Base-by-base conservation (phyloP, 1,284 basidiomycete species). In the Fistulinella cinereoalba region DNA sequence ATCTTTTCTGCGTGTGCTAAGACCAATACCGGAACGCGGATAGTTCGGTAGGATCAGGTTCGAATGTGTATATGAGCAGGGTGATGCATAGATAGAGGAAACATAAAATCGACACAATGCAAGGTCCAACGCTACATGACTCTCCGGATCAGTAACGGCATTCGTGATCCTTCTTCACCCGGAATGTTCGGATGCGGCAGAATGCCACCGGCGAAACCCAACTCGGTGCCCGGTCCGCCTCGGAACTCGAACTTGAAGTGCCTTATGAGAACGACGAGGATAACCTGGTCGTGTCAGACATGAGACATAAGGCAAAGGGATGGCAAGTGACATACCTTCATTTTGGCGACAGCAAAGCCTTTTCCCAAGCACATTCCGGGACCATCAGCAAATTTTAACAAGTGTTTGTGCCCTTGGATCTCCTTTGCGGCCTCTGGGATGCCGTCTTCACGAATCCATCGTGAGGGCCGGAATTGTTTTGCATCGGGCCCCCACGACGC, bases 311-410 rank as follows among this genome's bases (percentile, higher is more conserved):
- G 12, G 12, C 12, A 29, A 3, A 3, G n/a, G 28, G 11, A 13
- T 29, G 11, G 11, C 25, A 27, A 29, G n/a, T n/a, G 12, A 24
- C 21, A 1, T 22, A 58, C 56, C 50, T 67, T 58, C 24, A 58
- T 28, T 27, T 76, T 73, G 0, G 70, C 54, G 8, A 76, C 29
- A 0, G 75, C 70, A 51, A 78, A 74, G 10, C 60, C 58, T 46
- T 65, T 74, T 6, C 75, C 76, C 1, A 75, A 48, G 52, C 75
- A 78, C 22, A 62, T 68, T 42, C 74, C 67, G 1, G 76, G 72
- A 4, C 78, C 77, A 54, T 74, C 74, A 0, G 69, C 65, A 46
- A 80, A 80, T 1, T 74, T 75, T 53, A 79, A 61, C 23, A 79
- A 48, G 54, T 74, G 65, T 23, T 66, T 57, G 52, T 74, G 57